phyloP scores from a whole-genome alignment of 768 basidiomycete species.

The Boletus sensibilis region DNA sequence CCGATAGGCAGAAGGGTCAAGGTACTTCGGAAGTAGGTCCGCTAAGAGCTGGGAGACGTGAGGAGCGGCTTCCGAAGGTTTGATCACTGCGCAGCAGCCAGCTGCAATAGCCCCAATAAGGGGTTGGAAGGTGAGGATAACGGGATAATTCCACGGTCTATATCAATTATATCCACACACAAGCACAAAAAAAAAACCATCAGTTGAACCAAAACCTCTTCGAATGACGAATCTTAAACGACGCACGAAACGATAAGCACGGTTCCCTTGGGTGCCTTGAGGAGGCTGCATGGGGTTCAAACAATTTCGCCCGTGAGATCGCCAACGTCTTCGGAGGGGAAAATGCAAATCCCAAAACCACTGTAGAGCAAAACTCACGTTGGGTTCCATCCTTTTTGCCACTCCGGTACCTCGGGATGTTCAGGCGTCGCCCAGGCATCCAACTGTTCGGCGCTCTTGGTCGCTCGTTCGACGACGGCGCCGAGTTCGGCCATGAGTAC shows the following conservation, averaged over 20 bases:
- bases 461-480: slow-evolving; percentile 39
- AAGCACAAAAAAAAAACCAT: background rate
- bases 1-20: slow-evolving; percentile 48
- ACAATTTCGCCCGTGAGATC: background rate
- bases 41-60: slow-evolving; percentile 49
- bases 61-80: slow-evolving; percentile 60
- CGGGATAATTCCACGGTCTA: slow-evolving; percentile 70
- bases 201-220: background rate
- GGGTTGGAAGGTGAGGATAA: slow-evolving; percentile 54
- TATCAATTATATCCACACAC: background rate
- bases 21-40: slow-evolving; percentile 54
- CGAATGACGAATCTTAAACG: background rate
- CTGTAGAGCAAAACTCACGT: slow-evolving; percentile 25
- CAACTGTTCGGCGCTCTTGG: slow-evolving; percentile 47
- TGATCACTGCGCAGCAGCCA: slow-evolving; percentile 66
- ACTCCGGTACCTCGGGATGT: slow-evolving; percentile 35
- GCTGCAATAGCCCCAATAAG: slow-evolving; percentile 72
- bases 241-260: slow-evolving; percentile 60
- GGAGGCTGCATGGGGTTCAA: slow-evolving; percentile 28
- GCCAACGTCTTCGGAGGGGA: background rate
- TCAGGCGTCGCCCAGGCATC: slow-evolving; percentile 58
- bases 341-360: background rate
- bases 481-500: slow-evolving; percentile 45
- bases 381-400: slow-evolving; percentile 52
- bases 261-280: slow-evolving; percentile 60